Base-by-base conservation (phyloP, 2,329 filamentous ascomycete genomes). In the Calonectria naviculata region DNA sequence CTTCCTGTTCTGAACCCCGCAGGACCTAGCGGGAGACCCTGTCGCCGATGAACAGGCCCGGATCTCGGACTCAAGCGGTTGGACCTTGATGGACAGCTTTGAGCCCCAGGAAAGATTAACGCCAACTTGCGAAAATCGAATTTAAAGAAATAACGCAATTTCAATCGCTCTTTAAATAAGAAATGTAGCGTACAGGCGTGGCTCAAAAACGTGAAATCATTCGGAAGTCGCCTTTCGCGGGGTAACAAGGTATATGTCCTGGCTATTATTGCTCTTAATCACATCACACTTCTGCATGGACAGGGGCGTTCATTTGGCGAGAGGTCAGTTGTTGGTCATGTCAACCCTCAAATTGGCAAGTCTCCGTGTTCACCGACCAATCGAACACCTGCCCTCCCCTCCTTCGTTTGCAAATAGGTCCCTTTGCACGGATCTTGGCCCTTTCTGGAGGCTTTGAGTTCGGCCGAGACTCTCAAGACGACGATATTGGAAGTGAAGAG, bases 311-410 rank as follows among this genome's bases (percentile, higher is more conserved):
- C 4, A 24, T 47, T 65, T 65, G 65, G 54, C 26, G 15, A 60
- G 44, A 67, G 42, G 21, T 47, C 24, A 46, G 38, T 42, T 65
- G 36, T 47, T 65, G 31, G 60, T 64, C 47, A 42, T n/a, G 24
- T 31, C n/a, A 41, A 69, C 56, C 15, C 67, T 69, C 29, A 38
- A 69, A 69, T 34, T 21, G 61, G 67, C 56, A 38, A 28, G 21
- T 42, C 60, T 60, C 67, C 67, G 67, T 56, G 21, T 21, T 26
- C 9, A 5, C 29, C 9, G 29, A n/a, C 67, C 67, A 69, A 69
- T 69, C 2, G 28, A 42, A 34, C 19, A 13, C 21, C 15, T 28
- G 21, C 28, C 17, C 36, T 24, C n/a, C 67, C 67, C 67, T 60
- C 67, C 60, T 46, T 47, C 44, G 42, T 24, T 47, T 60, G 54